These are phyloP conservation scores for Arthrobotrys megalospora DNA, from an alignment of 2,329 filamentous ascomycete species.

Conservation along the genomic window DNA sequence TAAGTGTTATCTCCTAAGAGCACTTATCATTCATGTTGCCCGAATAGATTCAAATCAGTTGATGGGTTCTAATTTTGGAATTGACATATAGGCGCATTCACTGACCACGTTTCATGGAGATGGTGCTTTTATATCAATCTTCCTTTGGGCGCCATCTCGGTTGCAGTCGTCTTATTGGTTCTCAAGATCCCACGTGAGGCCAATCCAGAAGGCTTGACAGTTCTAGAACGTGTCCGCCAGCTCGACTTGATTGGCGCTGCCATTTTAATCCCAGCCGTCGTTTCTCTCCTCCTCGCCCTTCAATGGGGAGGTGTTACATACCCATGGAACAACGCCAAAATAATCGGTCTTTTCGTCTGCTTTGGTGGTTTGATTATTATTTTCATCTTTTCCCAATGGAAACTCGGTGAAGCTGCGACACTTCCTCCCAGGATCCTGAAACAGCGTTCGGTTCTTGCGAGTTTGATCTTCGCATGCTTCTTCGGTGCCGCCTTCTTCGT, in stretches of 20 bases:
- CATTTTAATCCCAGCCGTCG: slow-evolving; percentile 74
- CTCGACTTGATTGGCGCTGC: slow-evolving; percentile 75
- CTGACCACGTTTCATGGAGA: slow-evolving; percentile 69
- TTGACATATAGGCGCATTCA: slow-evolving; percentile 69
- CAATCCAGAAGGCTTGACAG: slow-evolving; percentile 62
- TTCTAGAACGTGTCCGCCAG: slow-evolving; percentile 70
- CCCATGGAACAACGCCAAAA: slow-evolving; percentile 72
- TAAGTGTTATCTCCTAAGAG: slow-evolving; percentile 67
- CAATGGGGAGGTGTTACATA: slow-evolving; percentile 76
- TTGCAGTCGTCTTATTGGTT: slow-evolving; percentile 71
- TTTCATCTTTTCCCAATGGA: slow-evolving; percentile 72
- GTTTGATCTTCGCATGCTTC: slow-evolving; percentile 70
- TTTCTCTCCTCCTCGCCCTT: slow-evolving; percentile 76
- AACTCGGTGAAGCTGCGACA: slow-evolving; percentile 71
- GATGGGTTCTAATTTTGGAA: slow-evolving; percentile 68
- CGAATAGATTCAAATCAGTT: slow-evolving; percentile 56
- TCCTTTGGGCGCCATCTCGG: slow-evolving; percentile 72
- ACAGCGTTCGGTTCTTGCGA: slow-evolving; percentile 72
- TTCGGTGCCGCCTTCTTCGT: slow-evolving; percentile 72
- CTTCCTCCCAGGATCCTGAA: slow-evolving; percentile 73
- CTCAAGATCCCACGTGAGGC: slow-evolving; percentile 67
- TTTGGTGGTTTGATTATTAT: slow-evolving; percentile 70
- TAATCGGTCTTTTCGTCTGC: slow-evolving; percentile 72
- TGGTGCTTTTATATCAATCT: slow-evolving; percentile 76
- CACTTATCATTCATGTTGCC: too few relatives aligned